A percentile compares a stretch with the other conserved stretches of the same genome.
These are phyloP conservation scores for Coemansia sp. DNA, from an alignment of 192 early-diverging fungal species.

Conservation along the genomic window DNA sequence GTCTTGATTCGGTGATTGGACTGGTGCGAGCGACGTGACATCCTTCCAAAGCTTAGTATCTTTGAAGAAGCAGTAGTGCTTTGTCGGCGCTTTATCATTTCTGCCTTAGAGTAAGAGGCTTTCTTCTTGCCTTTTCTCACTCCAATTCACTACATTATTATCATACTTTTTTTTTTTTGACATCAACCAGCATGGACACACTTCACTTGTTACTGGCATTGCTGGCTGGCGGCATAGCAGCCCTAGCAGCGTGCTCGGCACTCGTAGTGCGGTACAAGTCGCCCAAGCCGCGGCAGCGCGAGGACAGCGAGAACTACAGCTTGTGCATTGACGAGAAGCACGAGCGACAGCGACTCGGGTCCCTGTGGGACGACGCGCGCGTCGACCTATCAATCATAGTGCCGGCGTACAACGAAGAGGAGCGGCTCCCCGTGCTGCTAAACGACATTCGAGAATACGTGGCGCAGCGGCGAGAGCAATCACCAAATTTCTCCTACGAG, in stretches of 20 bases:
- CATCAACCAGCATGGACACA: background rate
- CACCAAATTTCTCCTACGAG: constrained; percentile 71
- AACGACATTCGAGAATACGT: constrained; percentile 77
- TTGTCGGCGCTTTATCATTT: too few species aligned
- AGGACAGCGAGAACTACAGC: constrained; percentile 56
- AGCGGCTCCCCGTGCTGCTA: constrained; percentile 85
- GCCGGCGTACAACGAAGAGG: constrained; percentile 90
- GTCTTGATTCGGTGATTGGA: too few species aligned
- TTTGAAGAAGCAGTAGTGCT: too few species aligned
- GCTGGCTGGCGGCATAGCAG: constrained; percentile 10
- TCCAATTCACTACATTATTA: too few species aligned
- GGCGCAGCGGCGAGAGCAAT: constrained; percentile 43
- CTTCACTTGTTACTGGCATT: constrained; percentile 9
- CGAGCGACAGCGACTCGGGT: constrained; percentile 36
- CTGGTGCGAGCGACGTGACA: too few species aligned
- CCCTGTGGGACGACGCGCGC: constrained; percentile 25
- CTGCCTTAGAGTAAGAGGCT: too few species aligned
- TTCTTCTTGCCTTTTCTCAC: too few species aligned
- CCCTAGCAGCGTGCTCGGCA: constrained; percentile 17
- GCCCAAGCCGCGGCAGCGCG: constrained; percentile 45
- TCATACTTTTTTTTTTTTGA: background rate
- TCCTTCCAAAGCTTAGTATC: too few species aligned
- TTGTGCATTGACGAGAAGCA: constrained; percentile 39
- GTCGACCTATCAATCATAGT: constrained; percentile 79
- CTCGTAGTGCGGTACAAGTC: constrained; percentile 46